Evolutionary conservation across 305 asterid genomes (phyloP).

Genomic region (Solanum hybrid): DNA sequence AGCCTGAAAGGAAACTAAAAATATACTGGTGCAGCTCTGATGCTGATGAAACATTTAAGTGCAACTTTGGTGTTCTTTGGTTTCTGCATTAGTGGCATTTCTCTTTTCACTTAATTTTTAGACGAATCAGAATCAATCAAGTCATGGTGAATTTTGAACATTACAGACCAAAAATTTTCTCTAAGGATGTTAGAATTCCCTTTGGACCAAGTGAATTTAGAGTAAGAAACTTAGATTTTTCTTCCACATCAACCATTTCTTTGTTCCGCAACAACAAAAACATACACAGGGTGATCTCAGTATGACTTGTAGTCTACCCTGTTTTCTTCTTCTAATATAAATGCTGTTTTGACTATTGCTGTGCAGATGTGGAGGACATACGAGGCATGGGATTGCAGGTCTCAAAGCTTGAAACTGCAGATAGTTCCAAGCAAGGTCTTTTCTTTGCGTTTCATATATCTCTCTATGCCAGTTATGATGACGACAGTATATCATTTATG

Average conservation of each 20-base stretch:
- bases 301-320: neutral
- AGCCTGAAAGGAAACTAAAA: neutral
- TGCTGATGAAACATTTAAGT: neutral
- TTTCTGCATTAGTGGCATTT: neutral
- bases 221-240: neutral
- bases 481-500: neutral
- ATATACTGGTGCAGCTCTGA: neutral
- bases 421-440: slow-evolving; percentile 46
- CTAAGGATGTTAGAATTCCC: neutral
- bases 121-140: neutral
- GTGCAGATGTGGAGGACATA: slow-evolving; percentile 72
- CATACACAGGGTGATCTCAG: neutral
- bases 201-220: neutral
- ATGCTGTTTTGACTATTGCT: slow-evolving; percentile 4
- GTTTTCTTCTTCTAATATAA: neutral
- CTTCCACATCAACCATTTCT: neutral
- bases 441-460: neutral
- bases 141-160: neutral
- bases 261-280: neutral
- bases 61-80: neutral
- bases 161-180: neutral
- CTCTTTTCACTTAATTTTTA: neutral
- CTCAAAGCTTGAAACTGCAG: slow-evolving; percentile 76
- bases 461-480: neutral
- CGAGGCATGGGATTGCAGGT: slow-evolving; percentile 97